Evolutionary conservation across 1,284 basidiomycete genomes (phyloP).

Genomic region (Sanghuangporus weigelae): DNA sequence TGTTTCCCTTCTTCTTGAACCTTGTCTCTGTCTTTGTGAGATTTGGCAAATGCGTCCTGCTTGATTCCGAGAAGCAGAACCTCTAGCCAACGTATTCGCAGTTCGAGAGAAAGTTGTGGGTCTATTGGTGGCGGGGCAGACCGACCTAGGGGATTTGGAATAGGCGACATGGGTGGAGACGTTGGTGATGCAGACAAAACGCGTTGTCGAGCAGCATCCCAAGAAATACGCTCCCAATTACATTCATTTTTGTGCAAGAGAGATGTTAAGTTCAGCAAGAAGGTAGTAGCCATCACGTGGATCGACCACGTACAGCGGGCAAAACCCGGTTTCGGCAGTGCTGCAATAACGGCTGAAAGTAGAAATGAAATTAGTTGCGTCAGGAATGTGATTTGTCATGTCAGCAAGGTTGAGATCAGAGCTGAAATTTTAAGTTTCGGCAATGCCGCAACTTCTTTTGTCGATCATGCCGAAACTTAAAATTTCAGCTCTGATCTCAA

Average conservation of each 20-base stretch:
- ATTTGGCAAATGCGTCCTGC: slow-evolving; percentile 34
- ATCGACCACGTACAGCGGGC: too few relatives aligned
- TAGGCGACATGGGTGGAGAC: slow-evolving; percentile 33
- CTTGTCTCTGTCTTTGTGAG: slow-evolving; percentile 30
- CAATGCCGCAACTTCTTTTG: too few relatives aligned
- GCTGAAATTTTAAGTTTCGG: too few relatives aligned
- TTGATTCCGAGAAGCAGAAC: slow-evolving; percentile 64
- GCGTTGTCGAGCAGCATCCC: slow-evolving; percentile 64
- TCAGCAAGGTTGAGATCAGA: too few relatives aligned
- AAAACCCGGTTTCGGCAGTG: too few relatives aligned
- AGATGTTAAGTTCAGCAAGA: not conserved
- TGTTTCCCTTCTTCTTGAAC: slow-evolving; percentile 26
- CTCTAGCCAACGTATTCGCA: slow-evolving; percentile 72
- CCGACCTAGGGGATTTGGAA: not conserved
- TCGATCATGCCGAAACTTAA: too few relatives aligned
- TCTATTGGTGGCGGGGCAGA: slow-evolving; percentile 38
- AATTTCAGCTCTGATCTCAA: too few relatives aligned
- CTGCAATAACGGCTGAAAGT: too few relatives aligned
- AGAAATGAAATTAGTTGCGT: too few relatives aligned
- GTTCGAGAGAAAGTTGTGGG: slow-evolving; percentile 60
- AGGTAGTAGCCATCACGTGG: too few relatives aligned
- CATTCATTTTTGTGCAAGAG: slow-evolving; percentile 8
- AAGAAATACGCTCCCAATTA: slow-evolving; percentile 66
- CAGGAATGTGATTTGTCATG: too few relatives aligned
- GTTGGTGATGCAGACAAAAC: slow-evolving; percentile 57